Evolutionary conservation across 1,284 basidiomycete genomes (phyloP), one percentile per base, ranked within the genome.

Genomic region (Leccinum solheimii): DNA sequence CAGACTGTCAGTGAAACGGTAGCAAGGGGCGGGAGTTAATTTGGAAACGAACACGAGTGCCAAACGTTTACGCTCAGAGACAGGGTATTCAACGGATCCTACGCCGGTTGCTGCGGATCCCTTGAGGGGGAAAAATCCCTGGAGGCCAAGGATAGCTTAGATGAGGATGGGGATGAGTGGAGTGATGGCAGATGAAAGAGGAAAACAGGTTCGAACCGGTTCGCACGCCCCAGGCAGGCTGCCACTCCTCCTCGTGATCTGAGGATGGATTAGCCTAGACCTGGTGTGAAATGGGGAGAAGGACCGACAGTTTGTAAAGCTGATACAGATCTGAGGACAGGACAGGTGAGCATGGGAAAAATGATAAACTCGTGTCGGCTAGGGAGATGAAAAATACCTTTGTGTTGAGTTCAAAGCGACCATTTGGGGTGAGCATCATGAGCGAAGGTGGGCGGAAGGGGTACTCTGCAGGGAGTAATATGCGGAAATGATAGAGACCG

Each of bases 171-270:
- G 61, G 62, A 9, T 26, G 32, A 64, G 36, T 61, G 63, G 57
- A 36, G 66, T 57, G 58, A 62, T 62, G 79, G 76, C 55, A 27
- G 5, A 14, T n/a, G 49, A n/a, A 50, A 50, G 23, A 26, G 23
- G 49, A 45, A 55, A 61, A 53, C 58, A 59, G 56, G 52, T 53
- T 61, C 63, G 59, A 64, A 87, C 94, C 94, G 62, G 96, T 98
- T 62, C 96, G 85, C 27, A 98, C 92, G 60, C 96, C 96, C 96
- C 96, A 98, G 13, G 96, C 95, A 34, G 96, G 96, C 76, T 97
- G 95, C 96, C 96, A 98, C 50, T 91, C 80, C 69, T 95, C 92
- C 77, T 93, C 91, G 65, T 93, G 91, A 79, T 92, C 90, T 91
- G 69, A 52, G 59, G 61, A 64, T 63, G 62, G 62, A 57, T 68